Evolutionary conservation across 495 filamentous ascomycete genomes (phyloP).

Genomic region (Penicillium flavigenum): DNA sequence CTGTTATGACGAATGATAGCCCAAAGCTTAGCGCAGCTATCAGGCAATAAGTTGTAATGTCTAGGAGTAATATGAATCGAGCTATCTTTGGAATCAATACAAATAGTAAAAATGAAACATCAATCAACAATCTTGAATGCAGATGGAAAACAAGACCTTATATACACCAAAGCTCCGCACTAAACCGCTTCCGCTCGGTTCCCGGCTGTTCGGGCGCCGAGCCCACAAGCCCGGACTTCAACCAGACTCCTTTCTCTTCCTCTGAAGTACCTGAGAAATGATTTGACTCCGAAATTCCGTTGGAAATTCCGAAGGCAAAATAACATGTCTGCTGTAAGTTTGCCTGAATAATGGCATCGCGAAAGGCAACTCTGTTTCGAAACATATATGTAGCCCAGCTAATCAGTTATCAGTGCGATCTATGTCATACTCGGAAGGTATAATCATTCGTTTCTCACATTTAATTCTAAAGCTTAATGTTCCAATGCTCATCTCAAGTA

Average conservation of each 20-base stretch:
- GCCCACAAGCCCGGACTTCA: constrained; percentile 3
- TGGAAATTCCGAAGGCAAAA: background rate
- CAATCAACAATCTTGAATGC: too few relatives aligned
- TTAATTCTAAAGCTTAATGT: background rate
- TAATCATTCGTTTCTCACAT: background rate
- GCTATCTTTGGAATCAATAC: background rate
- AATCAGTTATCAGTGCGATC: constrained; percentile 24
- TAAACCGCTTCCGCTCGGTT: constrained; percentile 12
- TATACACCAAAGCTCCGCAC: background rate
- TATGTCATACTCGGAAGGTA: constrained; percentile 34
- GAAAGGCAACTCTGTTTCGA: background rate
- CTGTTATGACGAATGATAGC: background rate
- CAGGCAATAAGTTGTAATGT: background rate
- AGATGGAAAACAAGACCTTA: background rate
- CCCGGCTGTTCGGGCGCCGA: constrained; percentile 24
- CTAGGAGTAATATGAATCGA: background rate
- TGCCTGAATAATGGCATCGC: background rate
- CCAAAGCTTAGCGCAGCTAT: background rate
- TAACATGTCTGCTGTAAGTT: constrained; percentile 27
- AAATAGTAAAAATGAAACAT: background rate
- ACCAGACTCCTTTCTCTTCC: background rate
- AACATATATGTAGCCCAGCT: constrained; percentile 1
- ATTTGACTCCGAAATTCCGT: background rate
- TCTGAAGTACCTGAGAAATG: background rate
- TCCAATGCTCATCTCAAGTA: background rate